Percentiles rank a stretch among this genome's conserved stretches.
phyloP scores from a whole-genome alignment of 106 monocot genomes.

The Dendrobium nobile region DNA sequence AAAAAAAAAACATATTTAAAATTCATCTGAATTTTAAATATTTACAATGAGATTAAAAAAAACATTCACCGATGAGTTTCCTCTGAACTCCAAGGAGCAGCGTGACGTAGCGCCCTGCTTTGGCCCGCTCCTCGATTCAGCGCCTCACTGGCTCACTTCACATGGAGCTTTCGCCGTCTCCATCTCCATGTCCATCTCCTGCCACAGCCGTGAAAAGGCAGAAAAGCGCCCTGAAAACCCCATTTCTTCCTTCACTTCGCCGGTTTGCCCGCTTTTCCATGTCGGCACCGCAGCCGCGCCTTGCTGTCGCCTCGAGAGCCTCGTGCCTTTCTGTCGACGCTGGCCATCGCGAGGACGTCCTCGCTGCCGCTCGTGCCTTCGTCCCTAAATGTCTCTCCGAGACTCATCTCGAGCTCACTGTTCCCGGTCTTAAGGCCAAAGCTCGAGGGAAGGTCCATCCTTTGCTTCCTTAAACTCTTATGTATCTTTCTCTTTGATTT shows the following conservation, averaged over 20 bases:
- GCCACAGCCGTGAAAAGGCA: conserved; percentile 6
- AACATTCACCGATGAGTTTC: too few relatives aligned
- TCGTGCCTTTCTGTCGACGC: conserved; percentile 27
- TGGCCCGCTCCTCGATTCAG: too few relatives aligned
- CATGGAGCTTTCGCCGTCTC: conserved; percentile 11
- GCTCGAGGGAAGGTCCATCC: conserved; percentile 61
- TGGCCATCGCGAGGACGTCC: conserved; percentile 51
- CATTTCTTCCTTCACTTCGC: conserved; percentile 11
- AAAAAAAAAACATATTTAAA: too few relatives aligned
- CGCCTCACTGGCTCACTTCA: background rate
- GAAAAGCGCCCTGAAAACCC: conserved; percentile 14
- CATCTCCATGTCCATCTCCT: background rate
- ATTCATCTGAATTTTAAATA: too few relatives aligned
- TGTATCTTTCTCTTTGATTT: background rate
- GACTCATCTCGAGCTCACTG: conserved; percentile 65
- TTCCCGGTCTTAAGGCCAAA: conserved; percentile 48
- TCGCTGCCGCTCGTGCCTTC: conserved; percentile 28
- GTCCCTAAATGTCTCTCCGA: conserved; percentile 73
- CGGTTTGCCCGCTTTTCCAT: background rate
- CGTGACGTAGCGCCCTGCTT: too few relatives aligned
- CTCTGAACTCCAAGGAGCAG: too few relatives aligned
- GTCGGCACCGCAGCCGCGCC: background rate
- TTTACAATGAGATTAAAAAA: too few relatives aligned
- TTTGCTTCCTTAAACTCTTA: background rate
- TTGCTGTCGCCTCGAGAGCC: background rate